These are phyloP conservation scores for Tolypocladium guangdongense DNA, from an alignment of 2,329 filamentous ascomycete genomes.

Conservation along the genomic window DNA sequence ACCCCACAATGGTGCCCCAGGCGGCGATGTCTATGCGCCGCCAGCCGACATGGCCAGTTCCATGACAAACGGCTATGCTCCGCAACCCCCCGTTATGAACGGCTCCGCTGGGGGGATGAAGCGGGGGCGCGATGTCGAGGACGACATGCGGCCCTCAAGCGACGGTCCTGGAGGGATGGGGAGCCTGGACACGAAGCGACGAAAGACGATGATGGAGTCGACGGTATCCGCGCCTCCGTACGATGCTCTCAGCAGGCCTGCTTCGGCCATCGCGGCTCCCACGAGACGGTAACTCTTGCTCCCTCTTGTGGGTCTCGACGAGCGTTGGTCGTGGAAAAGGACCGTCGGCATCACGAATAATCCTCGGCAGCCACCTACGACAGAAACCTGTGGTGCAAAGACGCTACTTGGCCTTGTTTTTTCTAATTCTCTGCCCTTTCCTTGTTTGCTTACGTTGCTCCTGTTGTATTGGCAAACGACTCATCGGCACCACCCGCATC, in stretches of 20 bases:
- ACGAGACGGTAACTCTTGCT: constrained; percentile 23
- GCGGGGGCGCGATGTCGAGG: constrained; percentile 46
- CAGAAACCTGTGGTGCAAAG: constrained; percentile 4
- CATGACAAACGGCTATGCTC: constrained; percentile 52
- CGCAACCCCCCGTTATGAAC: constrained; percentile 55
- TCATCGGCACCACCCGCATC: constrained; percentile 15
- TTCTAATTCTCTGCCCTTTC: constrained; percentile 6
- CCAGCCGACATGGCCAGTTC: constrained; percentile 46
- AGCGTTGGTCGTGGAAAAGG: background rate
- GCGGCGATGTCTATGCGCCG: constrained; percentile 60
- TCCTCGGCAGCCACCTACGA: background rate
- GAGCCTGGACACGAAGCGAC: constrained; percentile 61
- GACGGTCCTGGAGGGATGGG: constrained; percentile 24
- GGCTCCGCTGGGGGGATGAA: constrained; percentile 39
- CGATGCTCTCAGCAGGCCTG: constrained; percentile 37
- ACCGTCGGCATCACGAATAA: background rate
- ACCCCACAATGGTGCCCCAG: constrained; percentile 44
- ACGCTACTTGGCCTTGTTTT: constrained; percentile 5
- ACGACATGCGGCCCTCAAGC: constrained; percentile 49
- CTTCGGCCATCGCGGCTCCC: constrained; percentile 31
- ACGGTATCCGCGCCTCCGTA: constrained; percentile 39
- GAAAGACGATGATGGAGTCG: constrained; percentile 63
- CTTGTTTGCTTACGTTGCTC: constrained; percentile 11
- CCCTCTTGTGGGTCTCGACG: background rate
- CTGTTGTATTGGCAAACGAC: constrained; percentile 18